phyloP scores from a whole-genome alignment of 2,329 filamentous ascomycete genomes.

The Macrophomina pseudophaseolina region DNA sequence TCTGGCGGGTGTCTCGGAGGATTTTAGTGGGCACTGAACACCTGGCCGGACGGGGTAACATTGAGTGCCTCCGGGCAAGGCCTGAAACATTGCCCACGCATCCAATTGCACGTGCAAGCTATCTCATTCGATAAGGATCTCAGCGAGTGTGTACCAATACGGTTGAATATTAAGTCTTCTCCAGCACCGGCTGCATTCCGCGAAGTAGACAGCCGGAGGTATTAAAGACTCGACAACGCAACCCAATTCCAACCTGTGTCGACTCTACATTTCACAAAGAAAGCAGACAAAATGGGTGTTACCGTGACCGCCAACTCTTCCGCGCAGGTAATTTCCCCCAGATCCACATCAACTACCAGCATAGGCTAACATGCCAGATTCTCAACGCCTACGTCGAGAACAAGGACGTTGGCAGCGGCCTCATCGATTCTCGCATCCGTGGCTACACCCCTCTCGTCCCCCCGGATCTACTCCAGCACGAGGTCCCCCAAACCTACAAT shows the following conservation, averaged over 20 bases:
- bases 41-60: too few species aligned
- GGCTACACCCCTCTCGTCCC: conserved; percentile 93
- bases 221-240: neutral
- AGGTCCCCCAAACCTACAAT: conserved; percentile 67
- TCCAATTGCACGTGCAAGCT: too few species aligned
- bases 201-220: neutral
- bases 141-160: too few species aligned
- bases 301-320: neutral
- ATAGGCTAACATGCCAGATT: neutral
- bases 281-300: neutral
- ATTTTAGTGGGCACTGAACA: too few species aligned
- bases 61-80: too few species aligned
- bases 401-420: conserved; percentile 54
- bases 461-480: conserved; percentile 92
- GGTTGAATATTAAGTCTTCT: too few species aligned
- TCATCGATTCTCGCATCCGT: conserved; percentile 62
- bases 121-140: too few species aligned
- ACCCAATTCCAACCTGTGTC: neutral
- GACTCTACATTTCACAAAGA: neutral
- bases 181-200: too few species aligned
- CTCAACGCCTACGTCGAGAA: conserved; percentile 51
- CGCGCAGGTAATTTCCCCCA: neutral
- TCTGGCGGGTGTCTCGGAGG: too few species aligned
- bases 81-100: too few species aligned
- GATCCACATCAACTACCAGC: neutral